These are phyloP conservation scores for Eutrema heterophyllum DNA, from an alignment of 345 rosid genomes.

Conservation along the genomic window DNA sequence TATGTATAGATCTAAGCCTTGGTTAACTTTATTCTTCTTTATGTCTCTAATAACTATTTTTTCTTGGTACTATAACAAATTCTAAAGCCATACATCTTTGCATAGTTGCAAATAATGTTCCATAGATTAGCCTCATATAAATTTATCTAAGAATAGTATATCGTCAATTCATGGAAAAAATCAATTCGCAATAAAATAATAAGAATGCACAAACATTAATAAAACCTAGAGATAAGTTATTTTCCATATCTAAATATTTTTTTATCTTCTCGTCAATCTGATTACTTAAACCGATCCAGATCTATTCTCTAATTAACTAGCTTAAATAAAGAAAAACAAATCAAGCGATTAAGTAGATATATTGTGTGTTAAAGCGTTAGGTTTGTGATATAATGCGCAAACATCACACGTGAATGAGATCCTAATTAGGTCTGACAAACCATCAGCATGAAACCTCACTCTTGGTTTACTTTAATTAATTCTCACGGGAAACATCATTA, in stretches of 20 bases:
- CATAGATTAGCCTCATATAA: not conserved
- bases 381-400: slow-evolving; percentile 15
- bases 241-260: not conserved
- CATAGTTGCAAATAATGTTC: not conserved
- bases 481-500: slow-evolving; percentile 21
- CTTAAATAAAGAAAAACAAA: not conserved
- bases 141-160: not conserved
- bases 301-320: not conserved
- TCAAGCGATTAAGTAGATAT: no score
- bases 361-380: slow-evolving; percentile 2
- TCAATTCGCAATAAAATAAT: not conserved
- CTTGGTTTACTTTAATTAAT: slow-evolving; percentile 25
- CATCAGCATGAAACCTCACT: slow-evolving; percentile 23
- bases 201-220: not conserved
- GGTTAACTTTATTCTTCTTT: not conserved
- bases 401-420: slow-evolving; percentile 18
- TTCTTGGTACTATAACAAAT: not conserved
- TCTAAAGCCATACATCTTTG: not conserved
- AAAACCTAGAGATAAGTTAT: not conserved
- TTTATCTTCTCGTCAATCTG: not conserved
- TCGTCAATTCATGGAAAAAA: not conserved
- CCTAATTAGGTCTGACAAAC: slow-evolving; percentile 23
- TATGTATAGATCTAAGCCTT: not conserved
- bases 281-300: slow-evolving; percentile 4
- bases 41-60: not conserved